Base-by-base conservation (phyloP, 805 yeast species). In the Candida corydali region DNA sequence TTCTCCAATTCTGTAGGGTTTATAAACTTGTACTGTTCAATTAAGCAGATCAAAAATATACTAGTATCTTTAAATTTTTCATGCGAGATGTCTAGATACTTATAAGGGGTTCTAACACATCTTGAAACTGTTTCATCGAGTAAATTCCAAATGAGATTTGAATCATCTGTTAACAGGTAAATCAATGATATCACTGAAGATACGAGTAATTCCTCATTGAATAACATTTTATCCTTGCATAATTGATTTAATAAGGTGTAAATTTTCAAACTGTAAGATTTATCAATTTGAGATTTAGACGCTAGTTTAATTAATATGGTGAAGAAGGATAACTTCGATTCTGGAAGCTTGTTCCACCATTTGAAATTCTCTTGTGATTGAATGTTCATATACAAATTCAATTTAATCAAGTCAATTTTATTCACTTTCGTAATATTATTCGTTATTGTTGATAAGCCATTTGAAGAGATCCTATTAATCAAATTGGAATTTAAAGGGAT, bases 41-140 rank as follows among this genome's bases (percentile, higher is more conserved):
- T 55, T 5, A 65, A 44, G 2, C 53, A 60, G 32, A 65, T 54
- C 2, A 60, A 43, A 34, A 67, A 63, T 14, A 61, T 46, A 44
- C 68, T 59, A 9, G 54, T 37, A 37, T 60, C 62, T 5, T 46
- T 36, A 32, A 54, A 63, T n/a, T 44, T 42, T 8, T 46, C 26
- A 37, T 61, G 65, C 3, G 65, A 55, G 14, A 54, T 39, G 52
- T 91, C 97, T 36, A 86, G 72, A 48, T 88, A 91, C 52, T 85
- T 87, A 61, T 83, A 93, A 0, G 98, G 97, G 0, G 87, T 60
- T 43, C 76, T 72, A 25, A 82, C 72, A 42, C 81, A 70, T 43
- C 96, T 72, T 1, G 86, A 68, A 20, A 87, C 69, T 0, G 86
- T 64, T 54, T 89, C 93, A 52, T 91, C 96, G 5, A 91, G 44